Evolutionary conservation across 805 yeast genomes (phyloP).

Genomic region (Phaffomyces opuntiae): DNA sequence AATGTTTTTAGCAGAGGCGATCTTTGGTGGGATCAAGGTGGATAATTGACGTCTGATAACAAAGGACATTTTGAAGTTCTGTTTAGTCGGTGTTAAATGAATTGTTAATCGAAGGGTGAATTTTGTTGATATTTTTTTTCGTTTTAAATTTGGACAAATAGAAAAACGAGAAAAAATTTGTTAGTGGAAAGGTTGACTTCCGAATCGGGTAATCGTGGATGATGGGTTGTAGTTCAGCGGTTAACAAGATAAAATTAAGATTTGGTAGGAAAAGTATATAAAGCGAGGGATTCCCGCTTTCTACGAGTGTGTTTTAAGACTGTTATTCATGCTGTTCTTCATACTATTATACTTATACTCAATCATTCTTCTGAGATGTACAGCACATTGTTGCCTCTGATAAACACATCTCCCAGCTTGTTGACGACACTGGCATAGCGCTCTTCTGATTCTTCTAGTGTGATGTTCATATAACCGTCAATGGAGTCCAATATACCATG

Average conservation of each 20-base stretch:
- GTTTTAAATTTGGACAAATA: not conserved
- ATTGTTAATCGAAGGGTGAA: not conserved
- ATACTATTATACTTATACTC: too few species aligned
- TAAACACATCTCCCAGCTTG: constrained; percentile 61
- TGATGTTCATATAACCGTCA: constrained; percentile 96
- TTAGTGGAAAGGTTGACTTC: constrained; percentile 6
- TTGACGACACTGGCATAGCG: constrained; percentile 43
- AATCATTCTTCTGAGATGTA: constrained; percentile 20
- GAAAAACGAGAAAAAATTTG: not conserved
- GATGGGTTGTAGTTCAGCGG: not conserved
- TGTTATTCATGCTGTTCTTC: too few species aligned
- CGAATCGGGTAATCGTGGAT: constrained; percentile 4
- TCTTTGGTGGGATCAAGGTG: constrained; percentile 97
- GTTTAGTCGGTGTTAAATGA: not conserved
- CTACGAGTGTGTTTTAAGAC: too few species aligned
- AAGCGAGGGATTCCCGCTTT: too few species aligned
- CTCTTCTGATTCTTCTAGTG: constrained; percentile 73
- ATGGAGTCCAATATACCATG: constrained; percentile 74
- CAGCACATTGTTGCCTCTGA: constrained; percentile 66
- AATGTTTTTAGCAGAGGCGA: constrained; percentile 92
- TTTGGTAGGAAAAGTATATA: too few species aligned
- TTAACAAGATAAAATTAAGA: too few species aligned
- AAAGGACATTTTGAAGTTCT: constrained; percentile 52
- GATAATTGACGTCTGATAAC: constrained; percentile 89
- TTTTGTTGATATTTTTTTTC: not conserved